Evolutionary conservation across 2,329 filamentous ascomycete genomes (phyloP), one percentile per base, ranked within the genome.

Genomic region (Zasmidium cellare): DNA sequence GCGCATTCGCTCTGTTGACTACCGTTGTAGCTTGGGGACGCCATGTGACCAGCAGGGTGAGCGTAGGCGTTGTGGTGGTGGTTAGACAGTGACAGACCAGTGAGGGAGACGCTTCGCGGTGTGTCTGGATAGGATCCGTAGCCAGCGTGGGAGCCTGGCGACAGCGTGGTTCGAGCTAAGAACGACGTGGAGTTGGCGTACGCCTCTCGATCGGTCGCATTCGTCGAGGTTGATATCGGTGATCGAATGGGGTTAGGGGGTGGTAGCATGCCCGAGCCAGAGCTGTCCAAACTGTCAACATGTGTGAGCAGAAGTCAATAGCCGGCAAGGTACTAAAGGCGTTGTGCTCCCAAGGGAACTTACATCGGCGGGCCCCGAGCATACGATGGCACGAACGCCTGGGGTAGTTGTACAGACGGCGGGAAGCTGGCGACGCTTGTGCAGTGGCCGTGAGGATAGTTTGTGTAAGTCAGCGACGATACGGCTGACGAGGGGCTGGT

Each of bases 401-500:
- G 73, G 64, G 69, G 64, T 58, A 67, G 73, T 68, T 64, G 66
- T 61, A 71, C 69, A 63, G 72, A 54, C 46, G 69, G n/a, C n/a
- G n/a, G 50, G 58, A 69, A 76, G 60, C 65, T 59, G 59, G 71
- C 63, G 24, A 72, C 60, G 60, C 69, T 66, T 63, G 68, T 72
- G 63, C 71, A 74, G 69, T 75, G 76, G 57, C 65, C 73, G 56
- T 66, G 60, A 53, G 65, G 68, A 45, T 72, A 73, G 58, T 59
- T 65, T 58, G 66, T 68, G 67, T 72, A 81, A 62, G 76, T 73
- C 64, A 79, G 74, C 49, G 78, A 79, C 25, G 80, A 81, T 58
- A 77, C 74, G 67, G 77, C 79, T 63, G 81, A 82, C 65, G 77
- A 79, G 58, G 79, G 79, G 66, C 78, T 81, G 65, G 78, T 78